Base-by-base conservation (phyloP, 441 rosid genomes). In the Pelargonium fulgidum region DNA sequence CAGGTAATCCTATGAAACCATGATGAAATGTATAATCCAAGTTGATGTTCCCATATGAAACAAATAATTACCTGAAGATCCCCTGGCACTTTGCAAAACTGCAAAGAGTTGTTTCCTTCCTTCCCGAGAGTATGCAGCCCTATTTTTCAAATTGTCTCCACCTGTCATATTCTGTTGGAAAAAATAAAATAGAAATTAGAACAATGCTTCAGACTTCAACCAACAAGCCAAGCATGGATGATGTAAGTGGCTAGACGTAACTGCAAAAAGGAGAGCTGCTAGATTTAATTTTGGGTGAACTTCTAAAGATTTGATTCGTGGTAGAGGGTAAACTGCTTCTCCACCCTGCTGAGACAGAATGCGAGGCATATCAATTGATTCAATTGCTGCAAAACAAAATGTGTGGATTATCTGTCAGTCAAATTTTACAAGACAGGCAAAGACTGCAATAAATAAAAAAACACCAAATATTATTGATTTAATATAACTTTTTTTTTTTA, bases 91-190 rank as follows among this genome's bases (percentile, higher is more conserved):
- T 82, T 96, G 99, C 82, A 96, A 80, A 81, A 96, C 96, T 66
- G 98, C 89, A 83, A 96, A 96, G 20, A 96, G 98, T 75, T 91
- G 99, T 73, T 91, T 96, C 80, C 99, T 89, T 78, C 97, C 99
- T 80, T 89, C 99, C 81, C 96, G 87, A 48, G 98, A 87, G 81
- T 86, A 88, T 77, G 97, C 80, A 71, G 97, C 90, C 76, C 90
- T 87, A 76, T 85, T 92, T 85, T 86, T 92, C 69, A 79, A 71
- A 80, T 84, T 87, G 63, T 86, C 96, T 71, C 80, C 70, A 39
- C 90, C 82, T 63, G 80, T 76, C 81, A 84, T 71, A 82, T 81
- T 85, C 99, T 96, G 88, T 70, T 81, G 77, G 50, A 66, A 73
- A 67, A 75, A 67, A 61, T 41, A 13, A 64, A 2, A 22, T 47